These are phyloP conservation scores for Fusarium mexicanum DNA, from an alignment of 2,329 filamentous ascomycete species.

Conservation along the genomic window DNA sequence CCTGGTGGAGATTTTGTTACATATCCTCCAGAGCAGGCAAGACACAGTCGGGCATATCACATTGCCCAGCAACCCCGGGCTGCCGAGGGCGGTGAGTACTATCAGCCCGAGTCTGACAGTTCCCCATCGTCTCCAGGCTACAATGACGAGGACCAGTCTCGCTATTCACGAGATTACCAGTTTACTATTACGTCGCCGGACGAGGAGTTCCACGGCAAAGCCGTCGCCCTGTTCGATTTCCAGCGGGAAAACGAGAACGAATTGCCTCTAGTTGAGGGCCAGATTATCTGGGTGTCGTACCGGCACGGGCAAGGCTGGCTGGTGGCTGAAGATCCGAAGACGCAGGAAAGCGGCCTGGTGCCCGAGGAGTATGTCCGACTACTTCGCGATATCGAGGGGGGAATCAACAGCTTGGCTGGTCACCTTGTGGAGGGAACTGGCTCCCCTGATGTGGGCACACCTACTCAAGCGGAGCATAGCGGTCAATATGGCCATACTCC, in stretches of 20 bases:
- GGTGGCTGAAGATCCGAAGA: conserved; percentile 94
- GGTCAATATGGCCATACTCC: conserved; percentile 58
- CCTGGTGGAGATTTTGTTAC: conserved; percentile 84
- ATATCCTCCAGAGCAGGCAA: conserved; percentile 73
- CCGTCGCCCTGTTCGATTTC: conserved; percentile 95
- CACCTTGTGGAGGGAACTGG: conserved; percentile 63
- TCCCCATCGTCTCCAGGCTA: conserved; percentile 67
- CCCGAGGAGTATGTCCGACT: conserved; percentile 96
- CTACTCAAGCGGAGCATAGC: conserved; percentile 68
- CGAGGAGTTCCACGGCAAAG: conserved; percentile 97
- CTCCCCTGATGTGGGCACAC: conserved; percentile 66
- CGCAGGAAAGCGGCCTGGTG: conserved; percentile 91
- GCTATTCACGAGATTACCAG: conserved; percentile 91
- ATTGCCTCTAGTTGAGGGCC: conserved; percentile 88
- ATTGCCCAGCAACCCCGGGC: conserved; percentile 58
- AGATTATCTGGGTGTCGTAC: conserved; percentile 96
- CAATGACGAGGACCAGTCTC: conserved; percentile 73
- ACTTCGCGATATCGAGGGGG: conserved; percentile 91
- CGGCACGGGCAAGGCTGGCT: conserved; percentile 97
- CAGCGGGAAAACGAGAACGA: conserved; percentile 96
- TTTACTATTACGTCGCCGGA: conserved; percentile 96
- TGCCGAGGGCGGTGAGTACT: conserved; percentile 60
- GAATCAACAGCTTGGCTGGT: conserved; percentile 77
- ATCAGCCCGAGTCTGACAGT: conserved; percentile 66
- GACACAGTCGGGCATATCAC: conserved; percentile 62